These are phyloP conservation scores for Fusarium agapanthi DNA, from an alignment of 2,329 filamentous ascomycete genomes.

Conservation along the genomic window DNA sequence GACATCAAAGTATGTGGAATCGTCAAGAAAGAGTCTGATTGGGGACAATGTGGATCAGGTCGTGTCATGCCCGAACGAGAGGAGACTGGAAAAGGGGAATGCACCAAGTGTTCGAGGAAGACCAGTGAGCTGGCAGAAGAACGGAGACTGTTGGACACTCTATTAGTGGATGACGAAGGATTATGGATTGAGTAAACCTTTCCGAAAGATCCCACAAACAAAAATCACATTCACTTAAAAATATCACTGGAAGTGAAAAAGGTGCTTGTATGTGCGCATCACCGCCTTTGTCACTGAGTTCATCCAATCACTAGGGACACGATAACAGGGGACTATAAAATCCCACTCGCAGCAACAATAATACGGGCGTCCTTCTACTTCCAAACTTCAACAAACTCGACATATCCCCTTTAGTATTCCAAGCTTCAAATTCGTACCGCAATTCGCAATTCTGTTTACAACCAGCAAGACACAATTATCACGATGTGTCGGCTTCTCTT, in stretches of 20 bases:
- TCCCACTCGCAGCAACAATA: fast-evolving
- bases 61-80: fast-evolving
- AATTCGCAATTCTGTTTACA: fast-evolving
- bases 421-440: fast-evolving
- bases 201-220: too few species aligned
- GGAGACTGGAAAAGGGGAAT: neutral
- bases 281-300: fast-evolving
- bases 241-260: too few species aligned
- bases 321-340: fast-evolving
- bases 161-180: neutral
- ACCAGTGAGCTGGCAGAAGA: neutral
- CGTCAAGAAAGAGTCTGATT: neutral
- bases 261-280: fast-evolving
- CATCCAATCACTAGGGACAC: fast-evolving
- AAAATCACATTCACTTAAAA: neutral
- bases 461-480: fast-evolving
- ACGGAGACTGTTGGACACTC: neutral
- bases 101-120: neutral
- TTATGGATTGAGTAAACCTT: neutral
- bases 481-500: neutral
- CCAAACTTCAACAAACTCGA: neutral
- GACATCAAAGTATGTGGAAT: neutral
- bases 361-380: fast-evolving
- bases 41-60: neutral
- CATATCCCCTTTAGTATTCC: fast-evolving